Evolutionary conservation across 225 moss, liverwort and hornwort genomes (phyloP).

Genomic region (Anthoceros angustus): DNA sequence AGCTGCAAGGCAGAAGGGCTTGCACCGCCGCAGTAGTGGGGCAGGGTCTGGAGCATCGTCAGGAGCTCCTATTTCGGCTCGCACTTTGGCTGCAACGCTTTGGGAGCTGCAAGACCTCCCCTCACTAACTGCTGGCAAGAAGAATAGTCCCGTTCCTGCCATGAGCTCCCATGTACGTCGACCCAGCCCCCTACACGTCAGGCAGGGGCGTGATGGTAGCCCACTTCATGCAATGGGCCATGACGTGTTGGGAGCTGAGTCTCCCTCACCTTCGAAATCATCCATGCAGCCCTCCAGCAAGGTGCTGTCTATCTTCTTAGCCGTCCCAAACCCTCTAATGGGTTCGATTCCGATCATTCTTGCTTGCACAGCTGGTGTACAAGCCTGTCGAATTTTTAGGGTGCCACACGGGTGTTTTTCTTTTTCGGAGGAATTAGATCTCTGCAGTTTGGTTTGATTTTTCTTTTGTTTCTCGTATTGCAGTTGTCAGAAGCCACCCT

Average conservation of each 20-base stretch:
- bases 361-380: background rate
- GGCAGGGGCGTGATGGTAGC: constrained; percentile 9
- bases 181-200: constrained; percentile 8
- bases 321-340: background rate
- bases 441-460: background rate
- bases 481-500: constrained; percentile 21
- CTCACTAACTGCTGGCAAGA: constrained; percentile 23
- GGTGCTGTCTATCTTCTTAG: background rate
- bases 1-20: constrained; percentile 21
- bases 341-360: background rate
- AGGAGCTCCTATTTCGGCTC: constrained; percentile 46
- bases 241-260: background rate
- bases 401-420: no score
- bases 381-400: no score
- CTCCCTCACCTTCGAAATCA: background rate
- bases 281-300: background rate
- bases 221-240: background rate
- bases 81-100: constrained; percentile 80
- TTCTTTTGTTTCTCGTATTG: constrained; percentile 13
- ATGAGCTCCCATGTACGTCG: constrained; percentile 7
- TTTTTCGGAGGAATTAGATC: no score
- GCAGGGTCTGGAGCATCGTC: constrained; percentile 40
- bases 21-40: constrained; percentile 4
- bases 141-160: constrained; percentile 12
- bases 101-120: constrained; percentile 97